Base-by-base conservation (phyloP, 1,284 basidiomycete species). In the Malassezia brasiliensis region DNA sequence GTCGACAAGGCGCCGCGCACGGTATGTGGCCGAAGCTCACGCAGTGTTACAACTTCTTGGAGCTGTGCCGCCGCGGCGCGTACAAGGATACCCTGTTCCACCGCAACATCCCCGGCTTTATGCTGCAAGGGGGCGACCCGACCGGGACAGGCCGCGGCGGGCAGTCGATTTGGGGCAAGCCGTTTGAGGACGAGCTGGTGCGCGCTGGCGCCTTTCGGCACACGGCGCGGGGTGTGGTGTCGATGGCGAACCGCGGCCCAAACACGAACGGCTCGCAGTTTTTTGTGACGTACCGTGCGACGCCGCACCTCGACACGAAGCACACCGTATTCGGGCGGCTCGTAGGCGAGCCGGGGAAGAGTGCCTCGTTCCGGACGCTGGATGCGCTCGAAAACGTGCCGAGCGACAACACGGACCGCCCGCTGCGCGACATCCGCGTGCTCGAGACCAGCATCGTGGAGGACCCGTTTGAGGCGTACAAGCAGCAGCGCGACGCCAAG, bases 91-190 rank as follows among this genome's bases (percentile, higher is more conserved):
- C 83, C 58, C 62, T 73, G 31, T 99, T 98, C 76, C 93, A 99
- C 72, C 83, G 93, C 34, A 79, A 94, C 46, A 89, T 99, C 12
- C 90, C 90, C 5, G 91, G 88, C 0, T 99, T 99, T 74, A 98
- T 99, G 94, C 82, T 90, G 28, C 90, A 96, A 81, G 90, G 90
- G 1, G 93, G 91, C 42, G 91, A 98, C 75, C 91, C 91, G 2
- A 91, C 89, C 0, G 93, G 94, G 1, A 98, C 91, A 1, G 93
- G 94, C 0, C 79, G 86, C 28, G 94, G 93, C 4, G 93, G 93
- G 6, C 79, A 87, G 68, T 90, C 88, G n/a, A 85, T 83, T 71
- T 98, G 93, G 93, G 90, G 87, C 4, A 87, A 86, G 22, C 86
- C 88, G 5, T 99, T 99, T 77, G 81, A 90, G 52, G 93, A 98